phyloP scores from a whole-genome alignment of 257 asterid genomes.

The Solanum acaule region DNA sequence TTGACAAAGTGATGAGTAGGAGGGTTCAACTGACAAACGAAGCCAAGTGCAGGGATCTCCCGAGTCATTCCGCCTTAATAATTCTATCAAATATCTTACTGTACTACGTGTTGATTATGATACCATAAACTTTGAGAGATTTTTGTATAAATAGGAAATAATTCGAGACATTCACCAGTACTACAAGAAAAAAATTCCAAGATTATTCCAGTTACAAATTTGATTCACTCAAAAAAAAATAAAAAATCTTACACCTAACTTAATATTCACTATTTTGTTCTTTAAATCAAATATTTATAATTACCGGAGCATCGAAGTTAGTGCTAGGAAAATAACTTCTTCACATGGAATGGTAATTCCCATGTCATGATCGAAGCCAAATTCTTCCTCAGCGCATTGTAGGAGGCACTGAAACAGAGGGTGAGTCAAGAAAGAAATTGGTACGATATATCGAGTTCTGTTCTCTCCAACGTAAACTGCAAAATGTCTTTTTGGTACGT shows the following conservation, averaged over 20 bases:
- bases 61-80: no score
- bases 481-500: conserved; percentile 40
- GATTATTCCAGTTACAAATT: neutral
- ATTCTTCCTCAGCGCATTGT: conserved; percentile 34
- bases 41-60: no score
- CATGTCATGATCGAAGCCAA: conserved; percentile 40
- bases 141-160: conserved; percentile 35
- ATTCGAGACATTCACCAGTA: neutral
- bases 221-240: neutral
- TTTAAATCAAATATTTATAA: no score
- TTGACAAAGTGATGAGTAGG: no score
- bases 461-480: conserved; percentile 36
- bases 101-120: neutral
- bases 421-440: conserved; percentile 26
- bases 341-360: conserved; percentile 43
- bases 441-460: conserved; percentile 29
- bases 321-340: conserved; percentile 29
- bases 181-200: neutral
- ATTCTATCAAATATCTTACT: neutral
- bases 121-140: conserved; percentile 33
- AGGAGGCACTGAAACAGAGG: conserved; percentile 35
- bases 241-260: neutral
- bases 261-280: neutral
- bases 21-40: no score
- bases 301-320: conserved; percentile 34